Evolutionary conservation across 2,329 filamentous ascomycete genomes (phyloP), one percentile per base, ranked within the genome.

Genomic region (Beauveria australis): DNA sequence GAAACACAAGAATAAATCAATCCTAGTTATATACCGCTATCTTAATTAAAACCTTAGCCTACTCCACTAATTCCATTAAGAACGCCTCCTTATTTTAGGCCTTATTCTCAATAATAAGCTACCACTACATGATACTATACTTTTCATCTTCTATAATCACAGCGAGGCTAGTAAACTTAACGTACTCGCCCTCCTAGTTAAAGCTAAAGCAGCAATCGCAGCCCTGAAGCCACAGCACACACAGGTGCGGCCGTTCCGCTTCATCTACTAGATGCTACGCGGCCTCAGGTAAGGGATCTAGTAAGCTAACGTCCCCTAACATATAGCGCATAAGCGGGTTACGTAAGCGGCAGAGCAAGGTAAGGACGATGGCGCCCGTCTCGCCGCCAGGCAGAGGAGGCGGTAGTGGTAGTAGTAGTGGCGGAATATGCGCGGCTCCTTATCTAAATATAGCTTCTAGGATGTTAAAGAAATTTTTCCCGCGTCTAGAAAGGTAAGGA

Each of bases 241-340:
- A 70, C 3, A 74, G 53, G 51, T 74, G 62, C 0, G 64, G 61
- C 41, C 65, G 63, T 3, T 72, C 65, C 0, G 56, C 51, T 1
- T 67, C 64, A 0, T 69, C 55, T 1, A 76, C 30, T 0, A 61
- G 18, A 1, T 51, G 40, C 2, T 41, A 46, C 3, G 66, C 61
- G 0, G 62, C 6, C 0, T 68, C 58, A 0, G 75, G 68, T 0
- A 78, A 60, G 1, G 68, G 52, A 33, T 76, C 75, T 0, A 79
- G 44, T 0, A 75, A 78, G 0, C 73, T 74, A 1, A 78, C 24
- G 30, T 79, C 77, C 0, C 76, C 76, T 0, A 72, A 75, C 3
- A 76, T 61, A 55, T 79, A 79, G 28, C 77, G 73, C 1, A 79
- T 67, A 0, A 79, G 65, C 0, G 78, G 77, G 16, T 80, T 75